Conservation (phyloP, 148 eudicot genomes). For the Nyssa sinensis region DNA sequence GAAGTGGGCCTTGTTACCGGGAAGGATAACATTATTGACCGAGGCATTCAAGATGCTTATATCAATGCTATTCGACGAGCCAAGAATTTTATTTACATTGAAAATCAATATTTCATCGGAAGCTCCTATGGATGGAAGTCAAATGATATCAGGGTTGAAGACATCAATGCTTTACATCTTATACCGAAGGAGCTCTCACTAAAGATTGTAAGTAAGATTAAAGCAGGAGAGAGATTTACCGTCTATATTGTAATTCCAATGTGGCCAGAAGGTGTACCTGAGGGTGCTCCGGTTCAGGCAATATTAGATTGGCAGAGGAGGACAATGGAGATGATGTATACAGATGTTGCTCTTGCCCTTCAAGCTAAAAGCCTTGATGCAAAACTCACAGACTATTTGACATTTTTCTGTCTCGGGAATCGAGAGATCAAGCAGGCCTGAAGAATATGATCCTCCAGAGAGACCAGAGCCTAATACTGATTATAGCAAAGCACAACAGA, state of each 20-base stretch:
- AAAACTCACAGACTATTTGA: slow-evolving; percentile 46
- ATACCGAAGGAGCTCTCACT: slow-evolving; percentile 78
- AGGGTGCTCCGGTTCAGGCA: slow-evolving; percentile 72
- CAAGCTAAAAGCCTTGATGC: slow-evolving; percentile 30
- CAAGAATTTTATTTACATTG: slow-evolving; percentile 73
- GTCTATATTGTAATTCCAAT: slow-evolving; percentile 82
- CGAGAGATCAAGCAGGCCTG: slow-evolving; percentile 38
- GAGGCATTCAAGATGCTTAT: slow-evolving; percentile 82
- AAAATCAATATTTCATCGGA: slow-evolving; percentile 83
- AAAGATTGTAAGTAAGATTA: slow-evolving; percentile 68
- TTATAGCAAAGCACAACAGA: slow-evolving; percentile 58
- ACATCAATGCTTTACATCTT: slow-evolving; percentile 64
- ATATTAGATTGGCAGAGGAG: slow-evolving; percentile 75
- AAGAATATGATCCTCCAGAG: slow-evolving; percentile 47
- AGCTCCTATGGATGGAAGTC: slow-evolving; percentile 74
- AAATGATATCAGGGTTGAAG: slow-evolving; percentile 37
- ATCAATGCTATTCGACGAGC: slow-evolving; percentile 76
- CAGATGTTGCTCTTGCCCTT: slow-evolving; percentile 54
- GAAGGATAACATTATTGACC: slow-evolving; percentile 56
- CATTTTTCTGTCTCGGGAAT: slow-evolving; percentile 83
- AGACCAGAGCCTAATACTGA: slow-evolving; percentile 57
- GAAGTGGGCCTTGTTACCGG: slow-evolving; percentile 52
- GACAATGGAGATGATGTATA: slow-evolving; percentile 94
- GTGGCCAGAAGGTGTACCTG: slow-evolving; percentile 96
- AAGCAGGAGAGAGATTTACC: slow-evolving; percentile 62